Evolutionary conservation across 164 flowering plant genomes (phyloP).

Genomic region (Nymphaea thermarum): DNA sequence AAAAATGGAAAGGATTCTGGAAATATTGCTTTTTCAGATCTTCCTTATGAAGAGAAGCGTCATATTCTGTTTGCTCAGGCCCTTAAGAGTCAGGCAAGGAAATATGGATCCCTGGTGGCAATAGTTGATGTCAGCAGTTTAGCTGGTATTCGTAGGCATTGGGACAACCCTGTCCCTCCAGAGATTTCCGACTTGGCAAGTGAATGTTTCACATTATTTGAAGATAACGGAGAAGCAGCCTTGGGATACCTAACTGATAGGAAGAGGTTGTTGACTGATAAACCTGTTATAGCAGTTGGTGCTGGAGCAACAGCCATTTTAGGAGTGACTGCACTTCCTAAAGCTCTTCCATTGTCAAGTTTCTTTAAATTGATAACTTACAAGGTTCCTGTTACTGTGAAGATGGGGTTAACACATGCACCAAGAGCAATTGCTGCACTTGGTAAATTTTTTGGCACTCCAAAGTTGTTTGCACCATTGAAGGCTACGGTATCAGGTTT

Average conservation of each 20-base stretch:
- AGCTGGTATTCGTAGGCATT: conserved; percentile 69
- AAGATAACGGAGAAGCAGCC: conserved; percentile 17
- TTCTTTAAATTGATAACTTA: conserved; percentile 44
- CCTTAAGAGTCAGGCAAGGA: conserved; percentile 49
- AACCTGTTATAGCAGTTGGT: conserved; percentile 83
- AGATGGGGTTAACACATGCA: conserved; percentile 44
- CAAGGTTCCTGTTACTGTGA: conserved; percentile 54
- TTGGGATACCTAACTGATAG: conserved; percentile 6
- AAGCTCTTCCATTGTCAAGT: conserved; percentile 57
- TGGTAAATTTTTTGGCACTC: conserved; percentile 42
- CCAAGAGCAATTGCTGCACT: conserved; percentile 46
- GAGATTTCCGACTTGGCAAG: conserved; percentile 49
- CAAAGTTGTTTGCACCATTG: conserved; percentile 31
- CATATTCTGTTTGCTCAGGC: conserved; percentile 65
- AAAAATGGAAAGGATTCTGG: conserved; percentile 9
- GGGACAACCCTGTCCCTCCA: conserved; percentile 52
- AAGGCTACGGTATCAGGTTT: no score
- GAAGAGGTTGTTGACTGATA: conserved; percentile 29
- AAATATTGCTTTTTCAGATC: conserved; percentile 35
- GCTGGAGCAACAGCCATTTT: conserved; percentile 83
- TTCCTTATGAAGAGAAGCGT: conserved; percentile 16
- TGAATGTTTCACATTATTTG: conserved; percentile 28
- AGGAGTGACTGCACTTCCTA: conserved; percentile 73
- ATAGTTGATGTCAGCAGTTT: conserved; percentile 67
- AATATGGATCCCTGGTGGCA: conserved; percentile 63